Percentiles rank a stretch among this genome's conserved stretches.
These are phyloP conservation scores for Posidonia australis DNA, from an alignment of 106 monocot species.

Conservation along the genomic window DNA sequence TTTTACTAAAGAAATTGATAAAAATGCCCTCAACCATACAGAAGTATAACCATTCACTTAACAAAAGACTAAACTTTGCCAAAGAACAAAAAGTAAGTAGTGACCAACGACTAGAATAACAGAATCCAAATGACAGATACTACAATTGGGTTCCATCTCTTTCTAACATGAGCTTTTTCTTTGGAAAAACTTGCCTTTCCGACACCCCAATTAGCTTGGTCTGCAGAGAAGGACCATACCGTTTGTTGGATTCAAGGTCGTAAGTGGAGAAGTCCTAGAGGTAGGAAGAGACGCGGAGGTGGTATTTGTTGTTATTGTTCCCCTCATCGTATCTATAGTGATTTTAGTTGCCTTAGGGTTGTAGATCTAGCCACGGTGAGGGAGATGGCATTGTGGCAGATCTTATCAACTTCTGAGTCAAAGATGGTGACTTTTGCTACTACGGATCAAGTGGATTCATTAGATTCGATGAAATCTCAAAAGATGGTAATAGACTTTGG, in stretches of 20 bases:
- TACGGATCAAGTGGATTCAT: no score
- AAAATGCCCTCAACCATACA: no score
- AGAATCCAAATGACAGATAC: conserved; percentile 22
- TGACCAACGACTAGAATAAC: conserved; percentile 28
- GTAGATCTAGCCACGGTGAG: background rate
- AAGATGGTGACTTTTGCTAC: no score
- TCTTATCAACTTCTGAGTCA: background rate
- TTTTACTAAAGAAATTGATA: no score
- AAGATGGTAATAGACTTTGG: no score
- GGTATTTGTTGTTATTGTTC: background rate
- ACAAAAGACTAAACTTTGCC: conserved; percentile 24
- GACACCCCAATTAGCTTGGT: conserved; percentile 46
- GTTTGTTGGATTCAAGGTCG: conserved; percentile 14
- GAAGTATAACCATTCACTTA: no score
- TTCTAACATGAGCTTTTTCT: conserved; percentile 47
- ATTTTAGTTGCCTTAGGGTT: background rate
- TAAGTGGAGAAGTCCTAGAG: conserved; percentile 66
- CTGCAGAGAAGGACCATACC: conserved; percentile 23
- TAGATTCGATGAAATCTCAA: no score
- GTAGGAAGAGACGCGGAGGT: conserved; percentile 56
- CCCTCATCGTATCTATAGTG: background rate
- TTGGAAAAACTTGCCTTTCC: conserved; percentile 55
- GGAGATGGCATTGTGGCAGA: background rate
- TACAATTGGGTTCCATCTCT: conserved; percentile 26
- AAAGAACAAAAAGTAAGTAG: conserved; percentile 24